Evolutionary conservation across 2,329 filamentous ascomycete species (phyloP).

Genomic region (Beauveria australis): DNA sequence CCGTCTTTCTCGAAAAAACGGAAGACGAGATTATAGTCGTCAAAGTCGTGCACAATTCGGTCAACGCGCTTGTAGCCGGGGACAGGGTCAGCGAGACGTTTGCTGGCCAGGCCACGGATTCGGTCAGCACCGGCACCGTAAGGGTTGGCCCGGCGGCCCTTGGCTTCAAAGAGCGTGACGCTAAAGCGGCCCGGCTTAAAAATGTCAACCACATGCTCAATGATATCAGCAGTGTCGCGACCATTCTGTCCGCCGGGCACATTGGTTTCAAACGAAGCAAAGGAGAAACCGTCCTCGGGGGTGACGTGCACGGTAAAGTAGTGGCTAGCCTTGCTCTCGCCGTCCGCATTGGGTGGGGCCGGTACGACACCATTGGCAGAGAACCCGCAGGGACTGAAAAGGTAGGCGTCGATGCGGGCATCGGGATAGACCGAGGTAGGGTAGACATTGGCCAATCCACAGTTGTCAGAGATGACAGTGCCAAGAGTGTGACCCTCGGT

Average conservation of each 20-base stretch:
- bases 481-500: conserved; percentile 93
- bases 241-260: conserved; percentile 84
- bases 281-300: conserved; percentile 92
- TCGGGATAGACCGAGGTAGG: conserved; percentile 81
- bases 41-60: conserved; percentile 92
- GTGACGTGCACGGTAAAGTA: conserved; percentile 99
- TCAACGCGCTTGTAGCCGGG: conserved; percentile 83
- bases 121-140: conserved; percentile 35
- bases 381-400: conserved; percentile 95
- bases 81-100: conserved; percentile 64
- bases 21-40: conserved; percentile 95
- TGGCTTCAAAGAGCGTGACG: conserved; percentile 92
- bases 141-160: conserved; percentile 42
- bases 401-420: conserved; percentile 87
- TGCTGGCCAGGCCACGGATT: conserved; percentile 27
- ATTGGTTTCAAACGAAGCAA: conserved; percentile 97
- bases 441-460: conserved; percentile 84
- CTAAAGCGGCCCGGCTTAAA: conserved; percentile 98
- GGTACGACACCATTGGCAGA: conserved; percentile 95
- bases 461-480: conserved; percentile 82
- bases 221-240: conserved; percentile 79
- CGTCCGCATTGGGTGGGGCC: conserved; percentile 52
- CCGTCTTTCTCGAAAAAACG: conserved; percentile 90
- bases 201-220: conserved; percentile 89
- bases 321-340: conserved; percentile 50